Conservation (phyloP, 768 basidiomycete genomes). For the Amanita polypyramis region DNA sequence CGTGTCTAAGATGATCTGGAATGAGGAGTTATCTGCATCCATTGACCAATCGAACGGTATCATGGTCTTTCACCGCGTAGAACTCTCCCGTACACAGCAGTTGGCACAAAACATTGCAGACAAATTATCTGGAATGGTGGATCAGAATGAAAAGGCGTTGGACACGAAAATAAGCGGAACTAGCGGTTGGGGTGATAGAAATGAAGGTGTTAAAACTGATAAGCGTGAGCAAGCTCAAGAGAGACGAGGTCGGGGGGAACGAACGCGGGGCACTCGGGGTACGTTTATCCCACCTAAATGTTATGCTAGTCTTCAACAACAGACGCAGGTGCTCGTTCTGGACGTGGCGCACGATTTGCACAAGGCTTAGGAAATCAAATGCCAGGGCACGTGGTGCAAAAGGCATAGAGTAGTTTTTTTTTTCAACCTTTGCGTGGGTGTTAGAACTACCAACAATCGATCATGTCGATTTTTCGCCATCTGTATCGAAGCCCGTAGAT, state of each 20-base stretch:
- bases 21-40: slow-evolving; percentile 86
- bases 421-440: too few species aligned
- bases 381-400: slow-evolving; percentile 31
- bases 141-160: slow-evolving; percentile 85
- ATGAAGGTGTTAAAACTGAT: slow-evolving; percentile 60
- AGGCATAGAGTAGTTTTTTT: slow-evolving; percentile 16
- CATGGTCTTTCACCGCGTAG: slow-evolving; percentile 88
- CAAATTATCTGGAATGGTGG: slow-evolving; percentile 75
- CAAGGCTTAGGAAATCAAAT: slow-evolving; percentile 80
- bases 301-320: neutral
- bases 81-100: slow-evolving; percentile 80
- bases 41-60: slow-evolving; percentile 87
- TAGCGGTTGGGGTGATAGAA: slow-evolving; percentile 54
- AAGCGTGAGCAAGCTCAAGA: slow-evolving; percentile 77
- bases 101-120: slow-evolving; percentile 86
- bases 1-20: slow-evolving; percentile 99
- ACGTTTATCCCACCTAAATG: slow-evolving; percentile 12
- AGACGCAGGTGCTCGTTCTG: slow-evolving; percentile 45
- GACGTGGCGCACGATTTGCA: slow-evolving; percentile 71
- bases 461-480: neutral
- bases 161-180: slow-evolving; percentile 73
- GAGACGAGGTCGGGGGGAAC: slow-evolving; percentile 64
- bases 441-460: neutral
- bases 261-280: slow-evolving; percentile 56
- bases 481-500: slow-evolving; percentile 7